Evolutionary conservation across 441 rosid genomes (phyloP).

Genomic region (Bocquillonia castaneifolia): DNA sequence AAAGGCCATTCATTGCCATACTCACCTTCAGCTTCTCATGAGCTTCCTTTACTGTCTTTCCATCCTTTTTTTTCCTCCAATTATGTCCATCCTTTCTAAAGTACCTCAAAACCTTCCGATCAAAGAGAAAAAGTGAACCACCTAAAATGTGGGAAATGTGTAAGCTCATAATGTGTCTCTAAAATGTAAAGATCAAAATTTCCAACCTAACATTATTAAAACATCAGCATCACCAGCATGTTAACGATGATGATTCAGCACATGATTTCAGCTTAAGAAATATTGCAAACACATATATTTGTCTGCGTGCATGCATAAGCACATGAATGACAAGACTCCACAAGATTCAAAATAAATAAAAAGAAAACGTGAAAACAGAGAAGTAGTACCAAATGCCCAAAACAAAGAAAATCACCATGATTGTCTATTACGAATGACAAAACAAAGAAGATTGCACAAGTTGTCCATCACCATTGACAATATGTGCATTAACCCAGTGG

Average conservation of each 20-base stretch:
- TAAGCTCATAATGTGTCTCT: constrained; percentile 14
- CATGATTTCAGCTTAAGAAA: neutral
- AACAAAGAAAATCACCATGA: no score
- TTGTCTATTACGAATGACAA: no score
- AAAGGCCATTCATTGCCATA: neutral
- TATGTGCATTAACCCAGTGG: neutral
- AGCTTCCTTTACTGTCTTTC: constrained; percentile 93
- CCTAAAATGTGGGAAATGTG: constrained; percentile 43
- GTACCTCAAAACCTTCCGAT: constrained; percentile 87
- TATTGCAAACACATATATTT: neutral
- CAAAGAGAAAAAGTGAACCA: constrained; percentile 92
- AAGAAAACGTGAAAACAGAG: neutral
- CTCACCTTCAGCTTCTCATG: constrained; percentile 94
- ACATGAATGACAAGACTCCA: neutral
- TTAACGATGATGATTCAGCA: neutral
- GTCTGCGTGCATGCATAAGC: neutral
- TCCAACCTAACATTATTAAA: neutral
- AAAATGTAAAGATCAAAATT: neutral
- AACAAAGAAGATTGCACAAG: no score
- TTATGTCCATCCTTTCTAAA: constrained; percentile 95
- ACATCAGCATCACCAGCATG: neutral
- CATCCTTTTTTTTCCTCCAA: constrained; percentile 98
- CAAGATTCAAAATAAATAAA: neutral
- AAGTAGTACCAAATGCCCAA: neutral
- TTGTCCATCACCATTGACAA: neutral